phyloP scores from a whole-genome alignment of 768 basidiomycete genomes.

The Termitomyces sp. region DNA sequence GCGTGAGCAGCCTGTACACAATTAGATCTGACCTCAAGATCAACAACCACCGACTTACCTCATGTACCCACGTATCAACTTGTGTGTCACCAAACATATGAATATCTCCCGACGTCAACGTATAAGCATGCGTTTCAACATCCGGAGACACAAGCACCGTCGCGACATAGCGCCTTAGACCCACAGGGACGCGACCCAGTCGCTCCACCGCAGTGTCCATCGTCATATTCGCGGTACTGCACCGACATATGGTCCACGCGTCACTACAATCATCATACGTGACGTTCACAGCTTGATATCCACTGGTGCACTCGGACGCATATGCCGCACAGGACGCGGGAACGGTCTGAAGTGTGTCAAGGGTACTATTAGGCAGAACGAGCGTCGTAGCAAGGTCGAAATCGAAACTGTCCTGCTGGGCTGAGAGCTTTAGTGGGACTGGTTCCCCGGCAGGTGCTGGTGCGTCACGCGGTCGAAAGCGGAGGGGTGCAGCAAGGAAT shows the following conservation, averaged over 20 bases:
- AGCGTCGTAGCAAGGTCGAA: conserved; percentile 15
- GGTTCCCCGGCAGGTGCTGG: conserved; percentile 1
- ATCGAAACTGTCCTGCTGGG: conserved; percentile 14
- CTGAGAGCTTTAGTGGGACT: conserved; percentile 5
- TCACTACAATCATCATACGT: conserved; percentile 23
- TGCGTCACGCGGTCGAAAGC: conserved; percentile 2
- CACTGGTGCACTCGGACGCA: conserved; percentile 14
- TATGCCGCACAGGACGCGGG: conserved; percentile 12
- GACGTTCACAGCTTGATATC: conserved; percentile 18
- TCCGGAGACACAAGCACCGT: conserved; percentile 17
- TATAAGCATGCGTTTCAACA: conserved; percentile 19
- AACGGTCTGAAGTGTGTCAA: conserved; percentile 5
- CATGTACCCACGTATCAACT: conserved; percentile 25
- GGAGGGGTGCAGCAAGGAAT: conserved; percentile 12
- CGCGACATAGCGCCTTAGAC: conserved; percentile 22
- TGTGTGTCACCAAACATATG: conserved; percentile 22
- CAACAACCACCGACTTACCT: conserved; percentile 15
- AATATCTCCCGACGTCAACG: conserved; percentile 24
- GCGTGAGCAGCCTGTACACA: conserved; percentile 21
- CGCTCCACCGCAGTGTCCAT: conserved; percentile 19
- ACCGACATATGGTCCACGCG: conserved; percentile 21
- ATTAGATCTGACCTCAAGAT: neutral
- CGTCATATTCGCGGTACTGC: conserved; percentile 20
- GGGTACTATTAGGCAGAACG: conserved; percentile 7
- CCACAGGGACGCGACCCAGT: conserved; percentile 24